Percentiles rank a stretch among this genome's conserved stretches.
Evolutionary conservation across 129 eudicot genomes (phyloP).

Genomic region (Kitagawia praeruptora): DNA sequence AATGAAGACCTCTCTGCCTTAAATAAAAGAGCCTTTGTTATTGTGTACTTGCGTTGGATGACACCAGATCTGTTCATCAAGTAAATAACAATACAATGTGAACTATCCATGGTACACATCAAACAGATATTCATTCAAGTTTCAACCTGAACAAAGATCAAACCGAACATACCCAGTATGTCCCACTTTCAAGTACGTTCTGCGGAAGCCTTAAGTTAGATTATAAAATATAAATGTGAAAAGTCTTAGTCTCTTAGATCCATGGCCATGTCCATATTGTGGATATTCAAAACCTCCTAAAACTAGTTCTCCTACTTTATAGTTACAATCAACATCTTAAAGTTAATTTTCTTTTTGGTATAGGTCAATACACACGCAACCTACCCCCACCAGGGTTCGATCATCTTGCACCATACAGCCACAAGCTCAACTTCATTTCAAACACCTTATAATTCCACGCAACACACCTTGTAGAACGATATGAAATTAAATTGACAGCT

Average conservation of each 20-base stretch:
- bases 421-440: background rate
- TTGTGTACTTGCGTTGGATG: constrained; percentile 55
- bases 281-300: background rate
- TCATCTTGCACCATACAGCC: background rate
- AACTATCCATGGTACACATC: background rate
- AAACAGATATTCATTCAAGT: background rate
- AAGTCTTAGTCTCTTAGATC: background rate
- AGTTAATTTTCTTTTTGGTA: background rate
- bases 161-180: background rate
- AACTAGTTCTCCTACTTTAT: background rate
- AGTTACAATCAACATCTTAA: background rate
- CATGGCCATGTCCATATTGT: background rate
- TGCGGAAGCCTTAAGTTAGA: background rate
- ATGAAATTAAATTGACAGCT: background rate
- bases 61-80: constrained; percentile 42
- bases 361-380: background rate
- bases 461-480: background rate
- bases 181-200: background rate
- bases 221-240: background rate
- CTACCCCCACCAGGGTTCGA: background rate
- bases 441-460: background rate
- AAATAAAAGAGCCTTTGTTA: constrained; percentile 54
- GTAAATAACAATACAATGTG: background rate
- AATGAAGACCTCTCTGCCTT: constrained; percentile 80
- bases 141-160: background rate